Base-by-base conservation (phyloP, 78 protist species). In the Carpediemonas membranifera region DNA sequence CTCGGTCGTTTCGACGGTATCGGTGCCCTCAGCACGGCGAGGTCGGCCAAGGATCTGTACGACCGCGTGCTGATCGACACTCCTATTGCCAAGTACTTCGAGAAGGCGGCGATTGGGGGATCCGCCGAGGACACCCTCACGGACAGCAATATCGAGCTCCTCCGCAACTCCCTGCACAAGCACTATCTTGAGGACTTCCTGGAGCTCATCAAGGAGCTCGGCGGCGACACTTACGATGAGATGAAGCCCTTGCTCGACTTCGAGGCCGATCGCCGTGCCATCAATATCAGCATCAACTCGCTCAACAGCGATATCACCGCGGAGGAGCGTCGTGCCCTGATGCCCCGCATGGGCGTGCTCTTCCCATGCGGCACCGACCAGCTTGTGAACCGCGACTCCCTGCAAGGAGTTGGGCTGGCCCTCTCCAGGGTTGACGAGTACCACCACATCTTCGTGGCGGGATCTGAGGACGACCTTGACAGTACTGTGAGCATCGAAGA, bases 181-280 rank as follows among this genome's bases (percentile, higher is more conserved):
- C 31, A 30, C 36, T 30, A 11, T 14, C 43, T 60, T 30, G 65
- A 60, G 36, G 65, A 60, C 43, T 31, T 60, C 47, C 33, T 33
- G 47, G 18, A 60, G 27, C 33, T 33, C 43, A 33, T 21, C 65
- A 13, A 39, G 27, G 15, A 14, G 43, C 36, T 60, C 28, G 65
- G 65, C 33, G 65, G 65, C 43, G 65, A 60, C 9, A 60, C 65
- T 19, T 14, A 21, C 43, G 15, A 14, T 7, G 36, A 11, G 19
- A 60, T 60, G 65, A 60, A 60, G 36, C 15, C 21, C 13, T 36
- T 60, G 21, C 64, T 74, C 39, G 16, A 52, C 62, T 89, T 93
- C 71, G 98, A 93, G 78, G 98, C 96, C 15, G 98, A 93, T 80
- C 81, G 96, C n/a, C 73, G 92, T 28, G 77, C 93, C 44, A 85